Base-by-base conservation (phyloP, 148 eudicot genomes). In the Amaranthus palmeri region DNA sequence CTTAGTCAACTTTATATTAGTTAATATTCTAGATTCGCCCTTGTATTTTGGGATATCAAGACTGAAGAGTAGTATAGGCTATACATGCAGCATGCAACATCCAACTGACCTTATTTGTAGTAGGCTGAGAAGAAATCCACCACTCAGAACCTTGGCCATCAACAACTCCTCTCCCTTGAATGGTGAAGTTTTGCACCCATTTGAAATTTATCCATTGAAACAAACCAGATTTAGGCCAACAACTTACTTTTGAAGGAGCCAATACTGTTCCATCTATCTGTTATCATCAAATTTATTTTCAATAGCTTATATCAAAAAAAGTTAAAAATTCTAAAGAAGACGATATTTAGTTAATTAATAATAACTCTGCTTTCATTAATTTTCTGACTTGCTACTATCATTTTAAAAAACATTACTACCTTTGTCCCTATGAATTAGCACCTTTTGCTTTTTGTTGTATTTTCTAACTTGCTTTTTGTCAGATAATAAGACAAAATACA, bases 171-270 rank as follows among this genome's bases (percentile, higher is more conserved):
- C 52, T 57, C 36, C 97, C 97, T 89, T 81, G 88, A 57, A 92
- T 90, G 59, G 91, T 89, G 73, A 92, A 85, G 64, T 84, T 86
- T 12, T 92, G 83, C 56, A 88, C 72, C 97, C 96, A 90, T 80
- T 92, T 92, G 77, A 89, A 68, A 56, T 89, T 92, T 14, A 92
- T 76, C 97, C 96, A 89, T 63, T 92, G 92, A 81, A 83, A 88
- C 45, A 88, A 65, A 64, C 84, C 88, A 36, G 88, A 86, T 83
- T 85, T 85, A n/a, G 91, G 82, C 92, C 91, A 88, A 14, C 91
- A 80, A 40, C 81, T 83, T 48, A 82, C 46, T 74, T 76, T 70
- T 62, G 87, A 80, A 70, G 89, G 91, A 51, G 92, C 96, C 56
- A 88, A 52, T 13, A 92, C 55, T 45, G 75, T 82, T 72, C 97